Evolutionary conservation across 441 rosid genomes (phyloP), one percentile per base, ranked within the genome.

Genomic region (Syzygium syzygioides): DNA sequence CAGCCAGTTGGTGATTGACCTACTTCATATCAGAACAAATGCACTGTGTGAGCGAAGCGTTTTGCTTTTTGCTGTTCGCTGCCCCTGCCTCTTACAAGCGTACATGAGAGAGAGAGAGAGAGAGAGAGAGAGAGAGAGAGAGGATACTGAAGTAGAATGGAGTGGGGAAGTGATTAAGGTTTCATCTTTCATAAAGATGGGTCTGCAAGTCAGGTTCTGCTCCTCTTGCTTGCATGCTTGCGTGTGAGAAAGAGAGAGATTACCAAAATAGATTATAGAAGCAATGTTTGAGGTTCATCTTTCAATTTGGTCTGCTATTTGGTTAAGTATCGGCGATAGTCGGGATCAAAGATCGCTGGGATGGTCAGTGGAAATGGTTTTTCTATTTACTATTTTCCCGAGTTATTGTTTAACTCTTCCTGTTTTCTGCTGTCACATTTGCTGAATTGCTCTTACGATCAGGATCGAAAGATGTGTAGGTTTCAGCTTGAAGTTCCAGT

Each of bases 31-130:
- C 3, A 25, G 50, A 71, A 71, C 52, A 37, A n/a, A 71, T 1
- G 1, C 28, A 26, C 28, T 71, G 17, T 37, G 9, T 71, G 52
- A 20, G 1, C 12, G 3, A 3, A 12, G n/a, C 17, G 0, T 71
- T 71, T 71, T 68, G 4, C 79, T 68, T 66, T n/a, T 68, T 34
- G 48, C 41, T 4, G 79, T 68, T 68, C 1, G 13, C 45, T 68
- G 14, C 79, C n/a, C 48, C 9, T 68, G 45, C 6, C 45, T 68
- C 45, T 68, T 68, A 68, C 79, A 32, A n/a, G n/a, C 3, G 4
- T 8, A 23, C 76, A 30, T 15, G 37, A 37, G 56, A 19, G 23
- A 55, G 57, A 55, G 57, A 55, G 56, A 55, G 20, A 64, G 37
- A 64, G 57, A 55, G 25, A 55, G 25, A 55, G 7, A 20, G 59